Evolutionary conservation across 768 basidiomycete species (phyloP).

Genomic region (Leccinum barrowsii): DNA sequence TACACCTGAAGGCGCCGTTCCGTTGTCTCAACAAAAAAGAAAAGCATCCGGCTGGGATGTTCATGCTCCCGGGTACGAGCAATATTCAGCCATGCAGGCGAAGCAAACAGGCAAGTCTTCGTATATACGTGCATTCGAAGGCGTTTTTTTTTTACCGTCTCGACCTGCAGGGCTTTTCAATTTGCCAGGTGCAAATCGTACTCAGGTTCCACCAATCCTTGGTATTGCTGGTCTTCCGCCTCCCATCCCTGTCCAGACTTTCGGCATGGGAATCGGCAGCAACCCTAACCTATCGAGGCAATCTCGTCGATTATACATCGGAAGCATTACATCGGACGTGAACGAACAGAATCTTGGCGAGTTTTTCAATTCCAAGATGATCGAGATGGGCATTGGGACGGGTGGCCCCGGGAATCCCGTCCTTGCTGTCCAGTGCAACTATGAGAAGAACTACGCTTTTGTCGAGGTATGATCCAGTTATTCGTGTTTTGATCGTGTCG

Average conservation of each 20-base stretch:
- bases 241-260: slow-evolving; percentile 78
- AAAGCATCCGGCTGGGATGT: slow-evolving; percentile 97
- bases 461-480: slow-evolving; percentile 69
- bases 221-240: slow-evolving; percentile 79
- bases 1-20: slow-evolving; percentile 80
- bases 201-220: slow-evolving; percentile 79
- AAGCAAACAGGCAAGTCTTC: slow-evolving; percentile 82
- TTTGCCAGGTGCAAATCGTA: slow-evolving; percentile 90
- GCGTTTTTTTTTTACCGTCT: slow-evolving; percentile 7
- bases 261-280: slow-evolving; percentile 82
- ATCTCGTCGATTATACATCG: slow-evolving; percentile 93
- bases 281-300: slow-evolving; percentile 91
- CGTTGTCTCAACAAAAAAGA: slow-evolving; percentile 81
- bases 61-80: slow-evolving; percentile 92
- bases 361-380: slow-evolving; percentile 97
- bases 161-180: slow-evolving; percentile 79
- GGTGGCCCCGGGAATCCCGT: slow-evolving; percentile 86
- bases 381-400: slow-evolving; percentile 84
- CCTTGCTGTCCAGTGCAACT: slow-evolving; percentile 91
- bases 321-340: slow-evolving; percentile 92
- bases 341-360: slow-evolving; percentile 89
- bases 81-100: slow-evolving; percentile 93
- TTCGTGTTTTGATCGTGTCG: not conserved
- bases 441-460: slow-evolving; percentile 98
- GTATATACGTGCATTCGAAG: not conserved